These are phyloP conservation scores for Poteriospumella lacustris DNA, from an alignment of 108 stramenopile genomes.

Conservation along the genomic window DNA sequence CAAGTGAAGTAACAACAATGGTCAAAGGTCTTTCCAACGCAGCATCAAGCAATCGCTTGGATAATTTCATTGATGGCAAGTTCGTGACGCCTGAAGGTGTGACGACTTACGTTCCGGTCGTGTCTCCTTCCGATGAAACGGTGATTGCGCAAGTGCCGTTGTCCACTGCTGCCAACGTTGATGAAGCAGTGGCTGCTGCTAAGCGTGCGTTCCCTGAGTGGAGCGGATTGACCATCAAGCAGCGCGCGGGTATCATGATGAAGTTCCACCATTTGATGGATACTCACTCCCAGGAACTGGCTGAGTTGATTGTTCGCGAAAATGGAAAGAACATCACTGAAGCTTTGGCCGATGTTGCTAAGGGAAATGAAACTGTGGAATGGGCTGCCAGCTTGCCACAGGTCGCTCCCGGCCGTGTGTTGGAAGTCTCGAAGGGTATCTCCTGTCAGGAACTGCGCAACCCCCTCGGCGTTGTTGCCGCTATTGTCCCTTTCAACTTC, in stretches of 20 bases:
- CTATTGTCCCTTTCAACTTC: slow-evolving; percentile 84
- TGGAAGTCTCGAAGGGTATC: slow-evolving; percentile 67
- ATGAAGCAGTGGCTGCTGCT: slow-evolving; percentile 67
- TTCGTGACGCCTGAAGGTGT: no score
- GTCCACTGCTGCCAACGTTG: slow-evolving; percentile 63
- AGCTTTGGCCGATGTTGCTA: slow-evolving; percentile 87
- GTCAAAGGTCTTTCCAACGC: no score
- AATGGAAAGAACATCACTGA: slow-evolving; percentile 95
- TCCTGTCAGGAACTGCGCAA: slow-evolving; percentile 71
- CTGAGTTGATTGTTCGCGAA: slow-evolving; percentile 75
- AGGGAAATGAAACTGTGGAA: slow-evolving; percentile 96
- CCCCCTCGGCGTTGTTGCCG: slow-evolving; percentile 83
- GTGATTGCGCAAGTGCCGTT: slow-evolving; percentile 35
- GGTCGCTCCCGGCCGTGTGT: slow-evolving; percentile 49
- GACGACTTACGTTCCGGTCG: no score
- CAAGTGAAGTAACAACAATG: no score
- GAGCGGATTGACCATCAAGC: slow-evolving; percentile 47
- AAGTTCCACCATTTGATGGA: slow-evolving; percentile 76
- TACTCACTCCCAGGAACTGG: slow-evolving; percentile 71
- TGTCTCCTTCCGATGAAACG: slow-evolving; percentile 2
- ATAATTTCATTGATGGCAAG: no score
- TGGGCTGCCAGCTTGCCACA: slow-evolving; percentile 87
- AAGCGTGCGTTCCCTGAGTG: slow-evolving; percentile 68
- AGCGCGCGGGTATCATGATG: slow-evolving; percentile 80
- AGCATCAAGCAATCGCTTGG: no score